A percentile compares a stretch with the other conserved stretches of the same genome.
Conservation (phyloP, 2,329 filamentous ascomycete genomes). For the Sclerotinia sclerotiorum region DNA sequence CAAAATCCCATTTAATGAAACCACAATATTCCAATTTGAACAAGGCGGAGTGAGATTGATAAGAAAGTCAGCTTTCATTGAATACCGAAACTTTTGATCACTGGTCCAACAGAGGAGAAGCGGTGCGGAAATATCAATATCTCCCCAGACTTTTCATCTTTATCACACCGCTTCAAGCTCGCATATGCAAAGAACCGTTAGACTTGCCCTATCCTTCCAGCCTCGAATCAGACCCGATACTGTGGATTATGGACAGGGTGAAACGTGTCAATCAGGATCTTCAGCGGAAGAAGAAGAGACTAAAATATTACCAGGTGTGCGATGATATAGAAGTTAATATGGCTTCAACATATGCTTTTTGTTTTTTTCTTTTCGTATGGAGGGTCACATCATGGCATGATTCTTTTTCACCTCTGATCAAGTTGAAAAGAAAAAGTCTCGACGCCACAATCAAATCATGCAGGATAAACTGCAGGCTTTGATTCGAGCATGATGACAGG, state of each 20-base stretch:
- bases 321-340: conserved; percentile 2
- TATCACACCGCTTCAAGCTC: conserved; percentile 20
- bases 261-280: conserved; percentile 33
- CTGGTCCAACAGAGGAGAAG: background rate
- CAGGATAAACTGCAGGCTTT: background rate
- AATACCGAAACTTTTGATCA: background rate
- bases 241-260: conserved; percentile 28
- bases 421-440: background rate
- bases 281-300: conserved; percentile 25
- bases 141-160: conserved; percentile 7
- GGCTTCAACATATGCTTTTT: conserved; percentile 10
- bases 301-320: conserved; percentile 30
- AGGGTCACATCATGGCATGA: background rate
- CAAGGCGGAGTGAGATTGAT: conserved; percentile 12
- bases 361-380: background rate
- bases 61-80: conserved; percentile 6
- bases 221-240: conserved; percentile 28
- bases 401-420: conserved; percentile 6
- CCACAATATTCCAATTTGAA: background rate
- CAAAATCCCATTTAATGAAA: background rate
- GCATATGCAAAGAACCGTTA: conserved; percentile 19
- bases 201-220: conserved; percentile 8
- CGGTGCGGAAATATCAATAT: background rate
- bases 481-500: background rate
- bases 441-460: conserved; percentile 2